Base-by-base conservation (phyloP, 2,329 filamentous ascomycete genomes). In the Epichloe sp. region DNA sequence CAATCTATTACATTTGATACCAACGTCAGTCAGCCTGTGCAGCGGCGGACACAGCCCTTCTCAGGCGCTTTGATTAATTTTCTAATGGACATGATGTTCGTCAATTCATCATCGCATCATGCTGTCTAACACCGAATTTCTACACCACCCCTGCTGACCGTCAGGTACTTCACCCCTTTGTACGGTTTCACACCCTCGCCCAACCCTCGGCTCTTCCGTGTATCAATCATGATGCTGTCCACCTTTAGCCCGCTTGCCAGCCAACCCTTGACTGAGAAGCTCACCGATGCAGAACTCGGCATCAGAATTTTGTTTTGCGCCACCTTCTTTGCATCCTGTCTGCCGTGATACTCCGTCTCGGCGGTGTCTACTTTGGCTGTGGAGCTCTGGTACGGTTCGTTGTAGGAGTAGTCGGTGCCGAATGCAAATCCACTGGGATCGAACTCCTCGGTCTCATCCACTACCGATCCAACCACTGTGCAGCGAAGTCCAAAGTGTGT, bases 131-230 rank as follows among this genome's bases (percentile, higher is more conserved):
- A 83, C 59, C 81, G 71, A 58, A 82, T 74, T 65, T 85, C 81
- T 42, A 84, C 72, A 21, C 80, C 81, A 14, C 77, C 76, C 55
- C 79, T 80, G 61, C 80, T 84, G 47, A 84, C 73, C 15, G 90
- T 96, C 59, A 98, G 66, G 68, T 98, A 98, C 70, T 98, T 98
- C 57, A 98, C 93, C 1, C 93, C 93, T 70, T 97, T 98, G 69
- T 95, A 97, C 23, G 93, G 93, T 69, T 89, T 94, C 40, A 97
- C 82, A 2, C 86, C 82, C 57, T 95, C 88, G 0, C 88, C 88
- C 44, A 98, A 62, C 0, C 93, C 93, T 52, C 84, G 79, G 66
- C 88, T 95, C 70, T 84, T 89, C 65, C 86, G 83, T n/a, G 80
- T 73, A 63, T 89, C 75, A 59, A 88, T 66, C 62, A 81, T 62